These are phyloP conservation scores for Lobosporangium transversale DNA, from an alignment of 192 early-diverging fungal species.

Conservation along the genomic window DNA sequence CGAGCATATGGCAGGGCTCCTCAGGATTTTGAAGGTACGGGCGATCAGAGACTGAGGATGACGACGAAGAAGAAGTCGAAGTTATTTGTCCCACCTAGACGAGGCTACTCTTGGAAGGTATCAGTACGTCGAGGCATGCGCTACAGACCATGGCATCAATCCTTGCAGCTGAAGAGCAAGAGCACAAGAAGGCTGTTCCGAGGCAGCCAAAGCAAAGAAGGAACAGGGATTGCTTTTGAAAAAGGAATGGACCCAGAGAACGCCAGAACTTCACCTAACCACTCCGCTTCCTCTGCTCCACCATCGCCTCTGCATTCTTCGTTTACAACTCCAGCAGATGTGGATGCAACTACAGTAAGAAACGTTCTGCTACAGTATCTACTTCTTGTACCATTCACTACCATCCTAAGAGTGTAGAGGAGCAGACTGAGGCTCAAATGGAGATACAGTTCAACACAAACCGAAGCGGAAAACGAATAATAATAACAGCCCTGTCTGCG, in stretches of 20 bases:
- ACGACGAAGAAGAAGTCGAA: conserved; percentile 44
- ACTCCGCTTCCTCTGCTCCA: conserved; percentile 28
- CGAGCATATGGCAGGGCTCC: conserved; percentile 47
- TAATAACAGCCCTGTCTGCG: conserved; percentile 16
- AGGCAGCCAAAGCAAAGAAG: conserved; percentile 11
- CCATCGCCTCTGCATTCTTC: conserved; percentile 47
- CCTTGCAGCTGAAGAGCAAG: conserved; percentile 32
- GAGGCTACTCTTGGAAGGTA: conserved; percentile 43
- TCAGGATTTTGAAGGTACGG: conserved; percentile 36
- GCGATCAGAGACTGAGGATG: conserved; percentile 7
- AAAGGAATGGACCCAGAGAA: conserved; percentile 7
- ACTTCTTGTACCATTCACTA: conserved; percentile 15
- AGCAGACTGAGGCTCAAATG: conserved; percentile 28
- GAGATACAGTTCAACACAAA: conserved; percentile 24
- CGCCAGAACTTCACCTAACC: conserved; percentile 35
- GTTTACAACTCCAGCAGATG: conserved; percentile 8
- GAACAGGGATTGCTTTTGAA: conserved; percentile 13
- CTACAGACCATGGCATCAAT: conserved; percentile 42
- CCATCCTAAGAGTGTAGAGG: conserved; percentile 22
- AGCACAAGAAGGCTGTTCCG: conserved; percentile 22
- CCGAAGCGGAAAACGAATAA: conserved; percentile 37
- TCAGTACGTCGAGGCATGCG: conserved; percentile 48
- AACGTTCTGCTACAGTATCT: conserved; percentile 17
- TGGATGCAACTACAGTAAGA: conserved; percentile 19
- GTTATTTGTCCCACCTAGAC: conserved; percentile 40